phyloP scores from a whole-genome alignment of 1,284 basidiomycete species.

The Fomitopsis betulina region DNA sequence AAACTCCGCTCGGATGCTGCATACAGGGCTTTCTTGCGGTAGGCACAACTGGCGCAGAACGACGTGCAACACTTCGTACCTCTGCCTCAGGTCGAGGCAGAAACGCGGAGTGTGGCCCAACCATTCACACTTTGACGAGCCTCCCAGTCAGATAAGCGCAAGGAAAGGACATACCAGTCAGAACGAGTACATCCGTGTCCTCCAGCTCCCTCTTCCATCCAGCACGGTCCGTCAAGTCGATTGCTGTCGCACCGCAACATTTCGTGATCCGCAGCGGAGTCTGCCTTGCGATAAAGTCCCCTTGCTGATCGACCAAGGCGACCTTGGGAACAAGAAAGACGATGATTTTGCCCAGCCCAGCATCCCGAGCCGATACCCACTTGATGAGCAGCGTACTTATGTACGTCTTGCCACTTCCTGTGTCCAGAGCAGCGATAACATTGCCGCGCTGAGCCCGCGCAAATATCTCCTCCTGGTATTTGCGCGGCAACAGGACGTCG shows the following conservation, averaged over 20 bases:
- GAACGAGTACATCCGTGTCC: conserved; percentile 69
- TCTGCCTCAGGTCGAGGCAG: not conserved
- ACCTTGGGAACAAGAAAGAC: conserved; percentile 82
- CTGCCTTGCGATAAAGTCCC: conserved; percentile 58
- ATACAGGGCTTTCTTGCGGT: not conserved
- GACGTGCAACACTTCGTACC: not conserved
- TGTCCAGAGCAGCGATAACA: conserved; percentile 74
- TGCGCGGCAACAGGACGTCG: conserved; percentile 40
- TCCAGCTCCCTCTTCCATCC: conserved; percentile 64
- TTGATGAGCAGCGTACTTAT: conserved; percentile 76
- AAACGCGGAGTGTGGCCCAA: not conserved
- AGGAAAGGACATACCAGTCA: conserved; percentile 54
- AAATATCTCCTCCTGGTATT: conserved; percentile 75
- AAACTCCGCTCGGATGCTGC: too few species aligned
- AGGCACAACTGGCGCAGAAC: not conserved
- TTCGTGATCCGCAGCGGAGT: conserved; percentile 62
- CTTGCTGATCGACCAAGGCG: conserved; percentile 78
- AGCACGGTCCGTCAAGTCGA: conserved; percentile 62
- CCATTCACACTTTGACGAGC: not conserved
- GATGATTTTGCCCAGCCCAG: conserved; percentile 45
- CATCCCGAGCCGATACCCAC: conserved; percentile 56
- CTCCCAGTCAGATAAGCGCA: not conserved
- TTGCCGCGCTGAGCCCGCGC: conserved; percentile 64
- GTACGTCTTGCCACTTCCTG: conserved; percentile 80
- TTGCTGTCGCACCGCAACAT: conserved; percentile 63